Evolutionary conservation across 768 basidiomycete species (phyloP).

Genomic region (Cystobasidium tubakii): DNA sequence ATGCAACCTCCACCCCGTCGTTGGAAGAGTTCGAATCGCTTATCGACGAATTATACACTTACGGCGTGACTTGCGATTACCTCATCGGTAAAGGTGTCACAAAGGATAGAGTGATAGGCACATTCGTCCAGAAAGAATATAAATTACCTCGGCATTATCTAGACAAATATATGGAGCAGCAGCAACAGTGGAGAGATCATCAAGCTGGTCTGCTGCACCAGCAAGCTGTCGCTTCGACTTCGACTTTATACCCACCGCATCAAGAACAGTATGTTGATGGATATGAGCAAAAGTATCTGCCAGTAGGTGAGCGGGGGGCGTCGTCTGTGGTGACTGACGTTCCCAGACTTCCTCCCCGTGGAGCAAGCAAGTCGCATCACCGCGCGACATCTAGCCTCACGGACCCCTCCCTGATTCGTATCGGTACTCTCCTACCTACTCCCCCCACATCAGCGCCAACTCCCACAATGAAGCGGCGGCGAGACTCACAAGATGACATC

Average conservation of each 20-base stretch:
- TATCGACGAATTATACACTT: conserved; percentile 10
- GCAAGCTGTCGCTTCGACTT: neutral
- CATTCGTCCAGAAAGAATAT: neutral
- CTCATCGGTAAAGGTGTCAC: conserved; percentile 11
- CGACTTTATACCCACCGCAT: neutral
- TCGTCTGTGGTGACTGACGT: neutral
- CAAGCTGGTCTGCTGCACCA: neutral
- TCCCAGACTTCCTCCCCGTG: neutral
- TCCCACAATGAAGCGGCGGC: neutral
- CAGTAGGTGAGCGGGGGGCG: neutral
- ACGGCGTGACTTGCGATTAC: conserved; percentile 20
- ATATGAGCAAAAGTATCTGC: neutral
- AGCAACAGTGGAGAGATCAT: conserved; percentile 13
- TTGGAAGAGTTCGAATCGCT: conserved; percentile 2
- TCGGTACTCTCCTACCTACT: neutral
- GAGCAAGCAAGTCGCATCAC: neutral
- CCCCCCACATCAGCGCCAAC: neutral
- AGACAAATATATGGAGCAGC: neutral
- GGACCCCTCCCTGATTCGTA: neutral
- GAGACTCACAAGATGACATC: neutral
- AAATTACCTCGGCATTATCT: conserved; percentile 9
- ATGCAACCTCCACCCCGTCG: neutral
- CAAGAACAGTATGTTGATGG: neutral
- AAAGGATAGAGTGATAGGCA: conserved; percentile 10
- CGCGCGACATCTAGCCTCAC: neutral